Evolutionary conservation across 2,329 filamentous ascomycete genomes (phyloP), one percentile per base, ranked within the genome.

Genomic region (Stemphylium beticola): DNA sequence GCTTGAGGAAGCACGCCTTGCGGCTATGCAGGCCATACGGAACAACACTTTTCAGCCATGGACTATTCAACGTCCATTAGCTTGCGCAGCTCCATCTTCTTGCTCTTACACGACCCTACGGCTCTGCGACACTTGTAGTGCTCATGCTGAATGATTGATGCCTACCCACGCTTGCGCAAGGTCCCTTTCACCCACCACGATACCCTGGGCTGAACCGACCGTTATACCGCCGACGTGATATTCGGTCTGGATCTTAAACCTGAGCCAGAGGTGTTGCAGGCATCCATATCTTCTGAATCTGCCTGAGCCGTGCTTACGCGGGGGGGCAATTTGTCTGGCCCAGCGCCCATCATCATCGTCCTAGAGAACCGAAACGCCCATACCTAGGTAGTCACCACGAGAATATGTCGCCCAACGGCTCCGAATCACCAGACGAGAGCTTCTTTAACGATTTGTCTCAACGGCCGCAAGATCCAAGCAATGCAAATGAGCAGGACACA

Each of bases 371-470:
- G 14, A 37, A 53, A 43, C 33, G 14, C 41, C 33, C 29, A 43
- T 39, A n/a, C n/a, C n/a, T n/a, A n/a, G n/a, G n/a, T n/a, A 44
- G 20, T 33, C 34, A 43, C 38, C 55, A 49, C 55, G 37, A 66
- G 51, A 39, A 74, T 11, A 29, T 75, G 71, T 62, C 69, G 55
- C 65, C 64, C 45, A 55, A 58, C 42, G 68, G 60, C 10, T 66
- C 71, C 17, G 72, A 73, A 45, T 74, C 72, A 49, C 71, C 72
- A 6, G 80, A 82, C 38, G 79, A 80, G 33, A 58, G 37, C 59
- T 85, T 81, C 73, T 85, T 85, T 77, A 86, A 86, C 72, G 81
- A 85, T 57, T 76, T 83, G 40, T 78, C 80, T 4, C 81, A 81
- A 66, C 74, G 74, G 64, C 69, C 60, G 42, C 65, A 53, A 36